These are phyloP conservation scores for Mortierella alpina DNA, from an alignment of 192 early-diverging fungal genomes.

Conservation along the genomic window DNA sequence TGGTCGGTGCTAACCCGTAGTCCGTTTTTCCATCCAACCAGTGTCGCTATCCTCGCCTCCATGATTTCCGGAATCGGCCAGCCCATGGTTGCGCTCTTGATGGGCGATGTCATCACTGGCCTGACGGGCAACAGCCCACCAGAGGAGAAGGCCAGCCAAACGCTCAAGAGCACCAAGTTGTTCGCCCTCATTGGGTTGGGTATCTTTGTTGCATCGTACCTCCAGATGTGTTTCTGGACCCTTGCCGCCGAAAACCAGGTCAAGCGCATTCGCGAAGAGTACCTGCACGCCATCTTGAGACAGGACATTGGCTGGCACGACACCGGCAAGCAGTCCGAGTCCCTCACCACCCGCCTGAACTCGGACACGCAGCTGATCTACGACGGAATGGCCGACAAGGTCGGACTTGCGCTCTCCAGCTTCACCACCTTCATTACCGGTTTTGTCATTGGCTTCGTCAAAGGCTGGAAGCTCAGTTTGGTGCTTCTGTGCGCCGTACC, in stretches of 20 bases:
- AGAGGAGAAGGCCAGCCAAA: not conserved
- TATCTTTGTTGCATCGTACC: constrained; percentile 67
- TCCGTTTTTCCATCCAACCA: constrained; percentile 1
- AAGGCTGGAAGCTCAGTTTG: constrained; percentile 85
- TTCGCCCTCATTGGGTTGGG: constrained; percentile 62
- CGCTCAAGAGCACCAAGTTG: constrained; percentile 13
- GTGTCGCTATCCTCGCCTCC: constrained; percentile 34
- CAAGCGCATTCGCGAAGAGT: constrained; percentile 74
- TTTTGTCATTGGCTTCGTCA: constrained; percentile 81
- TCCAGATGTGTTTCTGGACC: constrained; percentile 74
- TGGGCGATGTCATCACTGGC: constrained; percentile 21
- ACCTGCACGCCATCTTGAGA: constrained; percentile 81
- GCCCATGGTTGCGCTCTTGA: constrained; percentile 35
- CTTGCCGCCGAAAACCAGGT: constrained; percentile 66
- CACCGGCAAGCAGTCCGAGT: constrained; percentile 74
- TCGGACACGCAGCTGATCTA: constrained; percentile 90
- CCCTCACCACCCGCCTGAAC: constrained; percentile 88
- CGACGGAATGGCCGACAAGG: constrained; percentile 89
- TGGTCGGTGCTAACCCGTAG: not conserved
- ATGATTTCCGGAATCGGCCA: constrained; percentile 33
- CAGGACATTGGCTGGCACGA: constrained; percentile 95
- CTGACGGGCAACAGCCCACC: not conserved
- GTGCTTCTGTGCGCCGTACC: constrained; percentile 84
- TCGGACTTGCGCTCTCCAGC: constrained; percentile 77
- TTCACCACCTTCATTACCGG: constrained; percentile 78